Percentiles rank a stretch among this genome's conserved stretches.
These are phyloP conservation scores for Aureobasidium sp. DNA, from an alignment of 2,329 filamentous ascomycete species.

Conservation along the genomic window DNA sequence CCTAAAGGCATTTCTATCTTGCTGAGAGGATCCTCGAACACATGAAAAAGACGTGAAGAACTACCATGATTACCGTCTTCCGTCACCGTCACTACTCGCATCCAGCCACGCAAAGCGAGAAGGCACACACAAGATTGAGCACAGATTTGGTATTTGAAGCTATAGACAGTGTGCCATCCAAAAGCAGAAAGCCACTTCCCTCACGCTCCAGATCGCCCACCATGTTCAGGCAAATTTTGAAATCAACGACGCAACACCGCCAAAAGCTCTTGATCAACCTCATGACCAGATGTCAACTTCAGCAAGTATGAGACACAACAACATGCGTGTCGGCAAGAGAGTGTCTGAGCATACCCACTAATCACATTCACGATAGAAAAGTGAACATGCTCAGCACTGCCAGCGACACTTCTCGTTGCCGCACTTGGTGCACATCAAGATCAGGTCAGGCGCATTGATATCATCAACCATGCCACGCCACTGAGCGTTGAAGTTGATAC, in stretches of 20 bases:
- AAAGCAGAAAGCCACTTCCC: not conserved
- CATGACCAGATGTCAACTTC: not conserved
- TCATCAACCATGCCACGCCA: not conserved
- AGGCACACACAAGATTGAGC: not conserved
- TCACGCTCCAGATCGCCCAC: not conserved
- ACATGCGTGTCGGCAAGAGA: not conserved
- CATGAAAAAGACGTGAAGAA: not conserved
- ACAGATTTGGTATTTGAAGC: not conserved
- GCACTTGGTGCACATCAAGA: not conserved
- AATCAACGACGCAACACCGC: not conserved
- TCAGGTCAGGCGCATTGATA: not conserved
- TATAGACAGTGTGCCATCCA: not conserved
- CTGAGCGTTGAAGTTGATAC: not conserved
- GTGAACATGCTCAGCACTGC: not conserved
- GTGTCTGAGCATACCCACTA: not conserved
- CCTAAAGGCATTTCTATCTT: not conserved
- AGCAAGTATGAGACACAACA: not conserved
- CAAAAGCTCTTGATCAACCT: not conserved
- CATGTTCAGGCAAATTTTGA: not conserved
- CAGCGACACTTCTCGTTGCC: not conserved
- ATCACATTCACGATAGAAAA: not conserved
- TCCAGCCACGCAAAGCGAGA: not conserved
- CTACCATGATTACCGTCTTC: not conserved
- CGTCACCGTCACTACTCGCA: not conserved
- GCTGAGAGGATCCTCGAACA: not conserved